Conservation (phyloP, 2,329 filamentous ascomycete species). For the Fusarium compactum region DNA sequence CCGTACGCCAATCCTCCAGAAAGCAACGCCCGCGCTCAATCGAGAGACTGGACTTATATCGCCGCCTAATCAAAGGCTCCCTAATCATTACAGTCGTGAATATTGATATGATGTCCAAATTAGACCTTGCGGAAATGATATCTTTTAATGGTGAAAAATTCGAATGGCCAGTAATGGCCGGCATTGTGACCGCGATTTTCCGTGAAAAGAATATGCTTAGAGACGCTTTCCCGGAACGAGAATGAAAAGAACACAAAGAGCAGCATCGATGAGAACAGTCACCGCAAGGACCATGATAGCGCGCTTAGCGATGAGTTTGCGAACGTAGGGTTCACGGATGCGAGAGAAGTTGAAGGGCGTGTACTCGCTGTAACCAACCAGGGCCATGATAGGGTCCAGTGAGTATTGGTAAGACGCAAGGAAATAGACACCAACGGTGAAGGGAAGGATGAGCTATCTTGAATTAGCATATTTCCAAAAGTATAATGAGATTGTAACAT, state of each 20-base stretch:
- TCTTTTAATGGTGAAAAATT: constrained; percentile 19
- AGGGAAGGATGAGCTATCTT: constrained; percentile 79
- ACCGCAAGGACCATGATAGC: constrained; percentile 83
- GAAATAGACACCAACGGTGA: constrained; percentile 90
- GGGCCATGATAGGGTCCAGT: constrained; percentile 89
- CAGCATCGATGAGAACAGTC: constrained; percentile 81
- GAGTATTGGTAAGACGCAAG: constrained; percentile 95
- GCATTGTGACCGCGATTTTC: constrained; percentile 41
- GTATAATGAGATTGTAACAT: constrained; percentile 43
- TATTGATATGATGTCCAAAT: constrained; percentile 33
- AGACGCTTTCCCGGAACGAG: constrained; percentile 91
- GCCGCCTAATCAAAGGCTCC: constrained; percentile 37
- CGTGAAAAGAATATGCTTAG: constrained; percentile 54
- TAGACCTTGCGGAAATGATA: constrained; percentile 33
- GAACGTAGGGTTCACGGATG: constrained; percentile 91
- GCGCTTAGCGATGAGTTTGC: constrained; percentile 84
- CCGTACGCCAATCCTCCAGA: constrained; percentile 44
- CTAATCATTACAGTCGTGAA: constrained; percentile 50
- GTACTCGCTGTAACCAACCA: constrained; percentile 94
- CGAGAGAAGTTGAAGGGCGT: constrained; percentile 92
- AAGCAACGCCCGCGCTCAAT: constrained; percentile 32
- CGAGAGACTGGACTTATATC: constrained; percentile 31
- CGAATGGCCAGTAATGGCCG: constrained; percentile 39
- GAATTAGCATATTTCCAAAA: constrained; percentile 20
- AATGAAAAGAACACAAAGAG: constrained; percentile 90